Conservation (phyloP, 495 filamentous ascomycete genomes). For the Talaromyces liani region DNA sequence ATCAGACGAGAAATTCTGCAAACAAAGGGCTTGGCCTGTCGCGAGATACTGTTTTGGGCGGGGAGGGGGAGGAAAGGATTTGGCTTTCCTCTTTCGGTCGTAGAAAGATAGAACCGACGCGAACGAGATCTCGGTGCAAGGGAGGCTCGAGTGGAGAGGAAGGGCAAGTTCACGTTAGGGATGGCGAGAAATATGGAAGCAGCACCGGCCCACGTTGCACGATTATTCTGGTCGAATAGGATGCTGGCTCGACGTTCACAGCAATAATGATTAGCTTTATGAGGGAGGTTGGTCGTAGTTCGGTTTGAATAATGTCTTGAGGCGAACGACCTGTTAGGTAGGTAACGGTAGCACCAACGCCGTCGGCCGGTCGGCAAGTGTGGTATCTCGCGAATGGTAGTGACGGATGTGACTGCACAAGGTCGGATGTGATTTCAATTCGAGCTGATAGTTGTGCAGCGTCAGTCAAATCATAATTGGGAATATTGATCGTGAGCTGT, state of each 20-base stretch:
- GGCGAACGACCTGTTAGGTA: background rate
- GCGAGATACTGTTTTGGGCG: background rate
- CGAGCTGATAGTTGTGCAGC: background rate
- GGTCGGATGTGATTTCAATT: background rate
- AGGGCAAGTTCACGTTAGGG: constrained; percentile 5
- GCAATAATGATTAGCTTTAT: background rate
- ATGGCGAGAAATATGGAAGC: constrained; percentile 1
- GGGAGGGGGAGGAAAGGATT: no score
- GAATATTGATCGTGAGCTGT: background rate
- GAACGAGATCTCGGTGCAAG: constrained; percentile 2
- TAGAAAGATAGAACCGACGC: background rate
- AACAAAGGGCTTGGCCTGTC: background rate
- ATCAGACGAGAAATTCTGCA: background rate
- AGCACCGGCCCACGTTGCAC: constrained; percentile 3
- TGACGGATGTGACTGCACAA: background rate
- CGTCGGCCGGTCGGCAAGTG: background rate
- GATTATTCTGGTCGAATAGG: background rate
- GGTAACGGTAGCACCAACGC: background rate
- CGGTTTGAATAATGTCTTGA: background rate
- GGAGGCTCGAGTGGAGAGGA: background rate
- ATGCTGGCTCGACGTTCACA: background rate
- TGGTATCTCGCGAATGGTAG: background rate
- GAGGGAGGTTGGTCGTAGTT: background rate
- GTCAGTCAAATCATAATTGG: background rate
- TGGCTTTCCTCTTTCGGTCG: constrained; percentile 2